Percentiles rank a stretch among this genome's conserved stretches.
These are phyloP conservation scores for Boletus sensibilis DNA, from an alignment of 768 basidiomycete genomes.

Conservation along the genomic window DNA sequence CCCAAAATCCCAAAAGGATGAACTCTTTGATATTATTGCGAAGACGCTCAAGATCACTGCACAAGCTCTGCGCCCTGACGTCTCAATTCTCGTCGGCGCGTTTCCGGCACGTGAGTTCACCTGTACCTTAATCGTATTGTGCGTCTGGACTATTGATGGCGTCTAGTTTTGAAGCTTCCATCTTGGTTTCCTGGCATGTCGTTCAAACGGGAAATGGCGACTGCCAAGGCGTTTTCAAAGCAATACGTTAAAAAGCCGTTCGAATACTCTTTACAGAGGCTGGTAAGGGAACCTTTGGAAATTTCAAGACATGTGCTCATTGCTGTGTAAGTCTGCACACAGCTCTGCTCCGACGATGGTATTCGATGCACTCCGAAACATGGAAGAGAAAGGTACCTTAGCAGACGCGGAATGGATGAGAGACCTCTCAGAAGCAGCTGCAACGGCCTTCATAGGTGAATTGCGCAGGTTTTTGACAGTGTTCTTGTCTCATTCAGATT, in stretches of 20 bases:
- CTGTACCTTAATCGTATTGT: no score
- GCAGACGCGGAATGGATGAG: constrained; percentile 4
- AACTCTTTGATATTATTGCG: constrained; percentile 10
- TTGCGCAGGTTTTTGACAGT: background rate
- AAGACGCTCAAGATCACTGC: constrained; percentile 2
- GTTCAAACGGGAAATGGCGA: constrained; percentile 22
- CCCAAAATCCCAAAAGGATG: constrained; percentile 10
- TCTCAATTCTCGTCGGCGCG: constrained; percentile 15
- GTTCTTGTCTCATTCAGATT: background rate
- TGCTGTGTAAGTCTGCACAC: constrained; percentile 2
- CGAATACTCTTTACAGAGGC: constrained; percentile 12
- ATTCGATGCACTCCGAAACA: constrained; percentile 14
- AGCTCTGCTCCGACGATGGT: constrained; percentile 17
- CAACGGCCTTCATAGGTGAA: constrained; percentile 22
- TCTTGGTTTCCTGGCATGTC: constrained; percentile 27
- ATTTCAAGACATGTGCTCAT: background rate
- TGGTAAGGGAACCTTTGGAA: constrained; percentile 7
- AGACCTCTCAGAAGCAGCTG: constrained; percentile 23
- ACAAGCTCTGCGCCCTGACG: constrained; percentile 18
- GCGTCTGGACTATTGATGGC: background rate
- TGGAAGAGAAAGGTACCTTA: constrained; percentile 6
- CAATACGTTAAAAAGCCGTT: constrained; percentile 19
- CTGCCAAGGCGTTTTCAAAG: constrained; percentile 12
- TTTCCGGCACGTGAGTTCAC: constrained; percentile 19
- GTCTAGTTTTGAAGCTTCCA: constrained; percentile 20